Evolutionary conservation across 345 rosid species (phyloP).

Genomic region (Eucalyptus marginata): DNA sequence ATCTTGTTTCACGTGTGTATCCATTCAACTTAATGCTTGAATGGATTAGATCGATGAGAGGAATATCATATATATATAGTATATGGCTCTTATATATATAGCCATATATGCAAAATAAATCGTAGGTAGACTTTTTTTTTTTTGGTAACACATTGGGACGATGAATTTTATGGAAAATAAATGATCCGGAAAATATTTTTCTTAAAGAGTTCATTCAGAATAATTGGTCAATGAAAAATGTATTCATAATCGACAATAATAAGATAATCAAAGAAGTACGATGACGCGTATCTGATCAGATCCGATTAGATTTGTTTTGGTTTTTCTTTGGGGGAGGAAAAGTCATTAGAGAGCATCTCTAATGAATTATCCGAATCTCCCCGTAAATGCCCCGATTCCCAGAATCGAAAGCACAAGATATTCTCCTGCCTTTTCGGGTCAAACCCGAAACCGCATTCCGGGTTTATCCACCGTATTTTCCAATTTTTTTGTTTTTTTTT

Average conservation of each 20-base stretch:
- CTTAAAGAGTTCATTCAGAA: rapidly evolving
- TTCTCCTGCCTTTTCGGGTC: background rate
- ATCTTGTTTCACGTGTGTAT: background rate
- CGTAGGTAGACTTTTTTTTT: rapidly evolving
- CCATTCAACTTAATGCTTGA: background rate
- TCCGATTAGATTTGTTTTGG: background rate
- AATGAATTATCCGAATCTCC: background rate
- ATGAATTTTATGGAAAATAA: rapidly evolving
- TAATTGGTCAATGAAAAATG: no score
- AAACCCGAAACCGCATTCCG: background rate
- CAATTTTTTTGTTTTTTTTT: background rate
- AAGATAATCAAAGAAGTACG: no score
- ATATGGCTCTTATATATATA: no score
- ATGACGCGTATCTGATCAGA: background rate
- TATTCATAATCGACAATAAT: rapidly evolving
- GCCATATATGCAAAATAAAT: background rate
- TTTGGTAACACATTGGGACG: background rate
- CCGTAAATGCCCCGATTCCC: background rate
- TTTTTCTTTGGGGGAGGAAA: background rate
- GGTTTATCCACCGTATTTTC: background rate
- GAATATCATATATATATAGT: background rate
- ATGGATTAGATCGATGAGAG: background rate
- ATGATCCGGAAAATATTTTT: rapidly evolving
- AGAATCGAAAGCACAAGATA: background rate
- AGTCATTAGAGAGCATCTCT: background rate